Base-by-base conservation (phyloP, 2,329 filamentous ascomycete species). In the Diaporthe sp. region DNA sequence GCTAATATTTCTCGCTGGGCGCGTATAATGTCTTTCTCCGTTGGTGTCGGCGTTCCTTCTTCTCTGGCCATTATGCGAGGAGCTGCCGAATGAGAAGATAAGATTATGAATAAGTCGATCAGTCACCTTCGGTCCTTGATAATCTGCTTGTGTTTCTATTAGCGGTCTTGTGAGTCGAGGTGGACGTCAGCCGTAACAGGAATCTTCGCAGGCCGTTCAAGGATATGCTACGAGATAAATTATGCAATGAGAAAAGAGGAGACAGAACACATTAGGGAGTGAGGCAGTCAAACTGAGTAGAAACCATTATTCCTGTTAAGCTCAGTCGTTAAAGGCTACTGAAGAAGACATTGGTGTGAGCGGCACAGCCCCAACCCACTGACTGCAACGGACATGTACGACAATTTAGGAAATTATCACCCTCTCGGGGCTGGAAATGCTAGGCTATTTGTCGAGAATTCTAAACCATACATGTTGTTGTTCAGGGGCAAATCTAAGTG, bases 21-120 rank as follows among this genome's bases (percentile, higher is more conserved):
- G 19, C 44, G 74, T 39, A 74, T 59, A 28, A 37, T 51, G 9
- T 77, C 74, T 31, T 77, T 76, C 51, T 77, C 74, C n/a, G 76
- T 72, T 34, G 17, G 53, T 42, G n/a, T 19, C 9, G 28, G 25
- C 39, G 37, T 22, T 25, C 37, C 76, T 77, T 77, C 74, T 49
- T 76, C 31, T 73, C 70, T 12, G 76, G 75, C 12, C 77, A 53
- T 42, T 72, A 51, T 59, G 25, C 25, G 19, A 51, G 28, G 10
- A n/a, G 7, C 39, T 3, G 22, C 44, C 13, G 19, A 39, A 25
- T 37, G 4, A 10, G 12, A n/a, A 4, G 4, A 39, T 9, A 25
- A 25, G 4, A 37, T 53, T 25, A 68, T 28, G 8, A 5, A 15
- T 19, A n/a, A 44, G n/a, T 5, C 49, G n/a, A 19, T 72, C 49